phyloP scores from a whole-genome alignment of 1,284 basidiomycete species.

The Entoloma clypeatum region DNA sequence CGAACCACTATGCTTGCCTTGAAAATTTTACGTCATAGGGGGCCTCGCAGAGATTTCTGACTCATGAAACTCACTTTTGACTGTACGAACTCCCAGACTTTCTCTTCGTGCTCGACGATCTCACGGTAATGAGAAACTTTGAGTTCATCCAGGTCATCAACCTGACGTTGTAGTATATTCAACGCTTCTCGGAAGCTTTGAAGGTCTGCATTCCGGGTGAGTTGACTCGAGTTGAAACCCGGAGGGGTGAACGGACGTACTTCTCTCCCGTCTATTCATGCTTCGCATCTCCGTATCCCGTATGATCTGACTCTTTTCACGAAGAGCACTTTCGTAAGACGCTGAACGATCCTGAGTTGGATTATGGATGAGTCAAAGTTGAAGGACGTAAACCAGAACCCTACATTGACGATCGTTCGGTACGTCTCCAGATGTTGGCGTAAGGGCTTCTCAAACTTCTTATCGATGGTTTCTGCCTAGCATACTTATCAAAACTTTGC shows the following conservation, averaged over 20 bases:
- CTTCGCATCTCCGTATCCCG: constrained; percentile 87
- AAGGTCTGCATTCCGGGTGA: constrained; percentile 51
- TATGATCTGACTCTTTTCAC: constrained; percentile 82
- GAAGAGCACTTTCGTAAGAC: constrained; percentile 74
- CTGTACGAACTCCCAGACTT: constrained; percentile 89
- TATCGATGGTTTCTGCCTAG: constrained; percentile 82
- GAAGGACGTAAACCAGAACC: constrained; percentile 21
- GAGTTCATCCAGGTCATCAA: constrained; percentile 81
- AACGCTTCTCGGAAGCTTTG: constrained; percentile 86
- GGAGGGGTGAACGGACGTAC: constrained; percentile 40
- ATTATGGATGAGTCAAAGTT: constrained; percentile 10
- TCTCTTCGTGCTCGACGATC: constrained; percentile 89
- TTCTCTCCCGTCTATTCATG: constrained; percentile 81
- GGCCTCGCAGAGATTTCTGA: too few relatives aligned
- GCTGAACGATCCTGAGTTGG: constrained; percentile 80
- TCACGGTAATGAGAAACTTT: constrained; percentile 82
- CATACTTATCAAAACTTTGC: neutral
- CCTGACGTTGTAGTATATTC: constrained; percentile 79
- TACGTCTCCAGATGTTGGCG: constrained; percentile 84
- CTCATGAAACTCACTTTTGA: constrained; percentile 68
- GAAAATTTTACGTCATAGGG: too few relatives aligned
- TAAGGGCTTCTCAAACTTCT: constrained; percentile 87
- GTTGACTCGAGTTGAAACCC: constrained; percentile 1
- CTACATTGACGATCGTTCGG: constrained; percentile 65
- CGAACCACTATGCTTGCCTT: constrained; percentile 73